These are phyloP conservation scores for Diatrype stigma DNA, from an alignment of 2,329 filamentous ascomycete species.

Conservation along the genomic window DNA sequence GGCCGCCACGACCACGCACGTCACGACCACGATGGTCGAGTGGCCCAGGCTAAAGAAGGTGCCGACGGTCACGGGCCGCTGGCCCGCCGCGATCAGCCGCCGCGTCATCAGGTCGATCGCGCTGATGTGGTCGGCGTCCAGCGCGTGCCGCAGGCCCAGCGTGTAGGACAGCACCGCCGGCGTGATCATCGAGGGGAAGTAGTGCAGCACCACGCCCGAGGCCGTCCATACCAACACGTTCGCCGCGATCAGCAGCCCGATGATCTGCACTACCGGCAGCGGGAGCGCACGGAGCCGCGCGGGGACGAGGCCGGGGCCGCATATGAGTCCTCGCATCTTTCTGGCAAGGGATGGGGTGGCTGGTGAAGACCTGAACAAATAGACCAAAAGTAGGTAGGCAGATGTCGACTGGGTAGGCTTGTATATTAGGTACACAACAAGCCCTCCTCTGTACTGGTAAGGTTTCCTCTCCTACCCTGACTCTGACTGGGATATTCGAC, in stretches of 20 bases:
- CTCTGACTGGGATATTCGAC: no score
- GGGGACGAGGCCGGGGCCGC: no score
- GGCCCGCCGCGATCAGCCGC: conserved; percentile 78
- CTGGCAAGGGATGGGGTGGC: no score
- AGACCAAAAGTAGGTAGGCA: no score
- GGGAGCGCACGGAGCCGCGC: conserved; percentile 25
- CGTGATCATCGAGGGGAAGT: conserved; percentile 62
- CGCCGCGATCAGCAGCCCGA: conserved; percentile 43
- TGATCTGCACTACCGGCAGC: conserved; percentile 39
- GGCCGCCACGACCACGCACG: conserved; percentile 86
- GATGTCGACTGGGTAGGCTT: no score
- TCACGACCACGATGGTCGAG: conserved; percentile 87
- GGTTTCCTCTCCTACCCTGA: no score
- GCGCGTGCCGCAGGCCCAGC: conserved; percentile 85
- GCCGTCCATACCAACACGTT: conserved; percentile 55
- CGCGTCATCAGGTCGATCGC: conserved; percentile 96
- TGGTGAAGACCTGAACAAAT: no score
- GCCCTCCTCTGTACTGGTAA: no score
- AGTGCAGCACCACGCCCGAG: conserved; percentile 48
- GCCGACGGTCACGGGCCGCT: conserved; percentile 84
- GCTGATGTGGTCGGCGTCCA: conserved; percentile 85
- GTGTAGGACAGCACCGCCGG: conserved; percentile 84
- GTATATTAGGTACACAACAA: no score
- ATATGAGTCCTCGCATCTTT: conserved; percentile 15
- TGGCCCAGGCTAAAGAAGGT: conserved; percentile 94